These are phyloP conservation scores for Podospora comata DNA, from an alignment of 495 filamentous ascomycete species.

Conservation along the genomic window DNA sequence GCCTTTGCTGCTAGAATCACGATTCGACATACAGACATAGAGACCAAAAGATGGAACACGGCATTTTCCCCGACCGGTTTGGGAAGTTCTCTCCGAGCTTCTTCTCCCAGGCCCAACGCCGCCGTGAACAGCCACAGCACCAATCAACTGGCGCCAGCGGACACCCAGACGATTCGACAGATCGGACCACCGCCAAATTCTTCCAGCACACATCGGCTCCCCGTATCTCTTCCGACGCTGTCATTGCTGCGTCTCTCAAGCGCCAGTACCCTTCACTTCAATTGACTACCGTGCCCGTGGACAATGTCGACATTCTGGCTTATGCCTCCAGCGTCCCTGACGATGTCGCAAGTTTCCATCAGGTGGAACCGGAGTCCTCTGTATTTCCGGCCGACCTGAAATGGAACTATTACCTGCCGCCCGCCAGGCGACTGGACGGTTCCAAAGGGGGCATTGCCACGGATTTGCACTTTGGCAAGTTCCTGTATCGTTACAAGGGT, in stretches of 20 bases:
- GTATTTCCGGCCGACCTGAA: constrained; percentile 34
- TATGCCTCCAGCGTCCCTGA: constrained; percentile 41
- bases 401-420: constrained; percentile 48
- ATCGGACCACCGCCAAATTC: constrained; percentile 20
- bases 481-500: constrained; percentile 49
- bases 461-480: constrained; percentile 50
- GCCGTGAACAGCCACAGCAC: neutral
- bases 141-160: neutral
- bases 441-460: constrained; percentile 43
- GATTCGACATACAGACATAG: neutral
- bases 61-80: neutral
- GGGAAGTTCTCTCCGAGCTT: neutral
- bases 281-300: constrained; percentile 41
- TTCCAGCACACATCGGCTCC: constrained; percentile 47
- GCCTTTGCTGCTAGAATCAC: neutral
- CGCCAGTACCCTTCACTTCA: constrained; percentile 50
- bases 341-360: constrained; percentile 42
- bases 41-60: neutral
- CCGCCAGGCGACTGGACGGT: constrained; percentile 49
- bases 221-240: constrained; percentile 50
- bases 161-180: neutral
- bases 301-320: constrained; percentile 42
- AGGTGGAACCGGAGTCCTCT: constrained; percentile 36
- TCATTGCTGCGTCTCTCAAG: constrained; percentile 49
- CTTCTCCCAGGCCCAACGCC: neutral